phyloP scores from a whole-genome alignment of 2,329 filamentous ascomycete genomes.

The Penicillium psychrosexuale region DNA sequence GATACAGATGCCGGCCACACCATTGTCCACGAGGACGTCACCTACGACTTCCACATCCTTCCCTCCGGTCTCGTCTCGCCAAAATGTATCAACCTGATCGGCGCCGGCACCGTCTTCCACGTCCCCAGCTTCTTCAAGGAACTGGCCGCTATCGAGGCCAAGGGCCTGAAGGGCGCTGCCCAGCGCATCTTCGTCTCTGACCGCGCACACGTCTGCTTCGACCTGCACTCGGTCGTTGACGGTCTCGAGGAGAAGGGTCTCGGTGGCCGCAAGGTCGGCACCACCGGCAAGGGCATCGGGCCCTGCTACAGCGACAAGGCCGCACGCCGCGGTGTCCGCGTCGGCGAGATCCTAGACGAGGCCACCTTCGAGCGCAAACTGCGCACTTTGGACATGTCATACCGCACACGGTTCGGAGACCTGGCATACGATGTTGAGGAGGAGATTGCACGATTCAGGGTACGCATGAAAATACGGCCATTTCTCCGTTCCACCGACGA shows the following conservation, averaged over 20 bases:
- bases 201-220: constrained; percentile 46
- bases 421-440: constrained; percentile 59
- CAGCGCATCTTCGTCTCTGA: constrained; percentile 48
- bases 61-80: constrained; percentile 47
- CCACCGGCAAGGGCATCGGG: constrained; percentile 51
- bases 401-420: constrained; percentile 58
- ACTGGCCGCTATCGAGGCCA: constrained; percentile 42
- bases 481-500: neutral
- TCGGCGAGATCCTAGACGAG: constrained; percentile 59
- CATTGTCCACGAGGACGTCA: constrained; percentile 46
- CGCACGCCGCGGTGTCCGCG: constrained; percentile 56
- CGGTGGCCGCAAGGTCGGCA: constrained; percentile 48
- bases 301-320: constrained; percentile 64
- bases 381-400: constrained; percentile 50
- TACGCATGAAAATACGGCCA: constrained; percentile 22
- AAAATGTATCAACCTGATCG: constrained; percentile 47
- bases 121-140: constrained; percentile 50
- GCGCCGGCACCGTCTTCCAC: constrained; percentile 48
- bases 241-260: constrained; percentile 46
- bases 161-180: constrained; percentile 42
- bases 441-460: constrained; percentile 57
- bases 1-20: constrained; percentile 46
- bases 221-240: constrained; percentile 46
- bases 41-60: constrained; percentile 51
- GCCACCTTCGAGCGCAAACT: constrained; percentile 55